Percentiles rank a stretch among this genome's conserved stretches.
These are phyloP conservation scores for Pseudogymnoascus sp. DNA, from an alignment of 2,329 filamentous ascomycete species.

Conservation along the genomic window DNA sequence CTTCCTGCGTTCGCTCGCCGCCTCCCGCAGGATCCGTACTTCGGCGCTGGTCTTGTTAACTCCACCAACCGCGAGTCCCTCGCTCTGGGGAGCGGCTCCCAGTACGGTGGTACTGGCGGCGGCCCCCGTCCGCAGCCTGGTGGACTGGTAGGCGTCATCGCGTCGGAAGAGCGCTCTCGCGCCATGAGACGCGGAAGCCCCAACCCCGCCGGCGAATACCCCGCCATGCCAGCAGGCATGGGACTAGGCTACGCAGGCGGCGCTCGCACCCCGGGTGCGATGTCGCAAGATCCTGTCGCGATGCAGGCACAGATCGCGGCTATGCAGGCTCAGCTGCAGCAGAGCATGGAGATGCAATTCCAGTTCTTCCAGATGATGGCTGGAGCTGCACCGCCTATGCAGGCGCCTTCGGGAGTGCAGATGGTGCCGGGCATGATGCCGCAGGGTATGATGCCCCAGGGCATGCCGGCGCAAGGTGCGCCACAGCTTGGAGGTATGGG, in stretches of 20 bases:
- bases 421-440: conserved; percentile 11
- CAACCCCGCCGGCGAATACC: conserved; percentile 48
- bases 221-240: conserved; percentile 28
- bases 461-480: not conserved
- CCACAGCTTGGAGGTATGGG: not conserved
- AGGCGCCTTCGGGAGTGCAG: not conserved
- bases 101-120: conserved; percentile 40
- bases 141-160: conserved; percentile 81
- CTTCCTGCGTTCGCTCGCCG: conserved; percentile 77
- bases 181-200: conserved; percentile 74
- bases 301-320: conserved; percentile 67
- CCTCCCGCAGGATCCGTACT: conserved; percentile 77
- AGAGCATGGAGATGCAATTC: conserved; percentile 92
- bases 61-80: conserved; percentile 66
- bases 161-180: conserved; percentile 70
- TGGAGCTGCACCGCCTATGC: conserved; percentile 18
- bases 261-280: conserved; percentile 19
- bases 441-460: conserved; percentile 17
- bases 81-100: conserved; percentile 42
- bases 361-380: conserved; percentile 84
- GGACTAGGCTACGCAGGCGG: not conserved
- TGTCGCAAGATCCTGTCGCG: conserved; percentile 43
- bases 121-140: conserved; percentile 49
- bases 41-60: conserved; percentile 68
- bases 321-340: conserved; percentile 67